Base-by-base conservation (phyloP, 2,329 filamentous ascomycete species). In the Clarireedia monteithiana region DNA sequence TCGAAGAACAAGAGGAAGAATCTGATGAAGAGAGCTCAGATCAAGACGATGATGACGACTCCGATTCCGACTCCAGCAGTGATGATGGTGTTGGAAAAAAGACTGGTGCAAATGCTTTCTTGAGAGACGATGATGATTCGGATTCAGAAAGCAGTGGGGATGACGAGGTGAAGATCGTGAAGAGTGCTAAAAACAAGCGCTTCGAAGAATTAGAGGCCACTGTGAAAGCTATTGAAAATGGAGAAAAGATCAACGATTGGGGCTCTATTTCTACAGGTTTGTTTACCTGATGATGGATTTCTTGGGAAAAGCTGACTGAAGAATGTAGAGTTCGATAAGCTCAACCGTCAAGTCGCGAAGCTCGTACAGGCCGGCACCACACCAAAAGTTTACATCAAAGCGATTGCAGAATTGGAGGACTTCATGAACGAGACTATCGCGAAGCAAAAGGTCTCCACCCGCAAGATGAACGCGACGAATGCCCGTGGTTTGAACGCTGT, bases 401-500 rank as follows among this genome's bases (percentile, higher is more conserved):
- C 88, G 64, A 83, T 97, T 63, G 88, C 92, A 67, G 92, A 99
- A 70, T 80, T 99, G 62, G 94, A 99, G 76, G 91, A 95, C 67
- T 84, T 88, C 70, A 88, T 96, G 80, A 91, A 91, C 70, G 95
- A 99, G 78, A 86, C 91, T 24, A 82, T 95, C 63, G 84, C 91
- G 67, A 96, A 96, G 81, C 89, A 95, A 71, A 99, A 99, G 79
- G 88, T 95, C 64, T 88, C 89, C 2, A 84, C 86, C 61, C 96
- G 96, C 84, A 97, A 96, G 82, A 96, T 97, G 91, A 99, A 96
- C 76, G 91, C 91, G 60, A 94, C 86, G 69, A 95, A 92, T 70
- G 88, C 91, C 63, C 89, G 91, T 75, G 91, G 91, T 68, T 82
- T 99, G 68, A 99, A 97, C 73, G 90, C 91, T 60, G 89, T 97